Percentiles rank a stretch among this genome's conserved stretches.
Conservation (phyloP, 768 basidiomycete genomes). For the Termitomyces eurrhizus region DNA sequence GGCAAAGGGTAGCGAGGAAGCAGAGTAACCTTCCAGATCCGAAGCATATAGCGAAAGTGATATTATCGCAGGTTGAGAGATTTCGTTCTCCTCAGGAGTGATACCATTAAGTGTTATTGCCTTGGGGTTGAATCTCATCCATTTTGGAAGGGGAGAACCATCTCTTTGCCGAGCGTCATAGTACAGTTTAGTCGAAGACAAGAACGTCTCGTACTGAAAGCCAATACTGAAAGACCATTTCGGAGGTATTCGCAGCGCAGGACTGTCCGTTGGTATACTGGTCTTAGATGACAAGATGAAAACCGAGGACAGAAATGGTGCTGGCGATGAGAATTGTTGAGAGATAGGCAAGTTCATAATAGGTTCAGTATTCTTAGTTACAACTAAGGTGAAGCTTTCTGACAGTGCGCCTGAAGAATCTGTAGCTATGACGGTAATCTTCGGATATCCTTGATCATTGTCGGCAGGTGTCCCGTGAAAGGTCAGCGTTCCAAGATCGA, state of each 20-base stretch:
- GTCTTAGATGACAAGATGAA: constrained; percentile 61
- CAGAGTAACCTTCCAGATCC: constrained; percentile 70
- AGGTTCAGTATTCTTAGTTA: constrained; percentile 52
- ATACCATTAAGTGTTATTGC: constrained; percentile 78
- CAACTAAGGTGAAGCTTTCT: constrained; percentile 52
- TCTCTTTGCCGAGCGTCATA: constrained; percentile 65
- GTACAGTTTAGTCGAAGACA: constrained; percentile 41
- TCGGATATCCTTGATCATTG: constrained; percentile 57
- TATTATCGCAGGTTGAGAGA: constrained; percentile 38
- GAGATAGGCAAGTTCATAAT: constrained; percentile 48
- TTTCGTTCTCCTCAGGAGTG: constrained; percentile 46
- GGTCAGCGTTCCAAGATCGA: constrained; percentile 54
- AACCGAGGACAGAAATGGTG: constrained; percentile 72
- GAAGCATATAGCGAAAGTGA: constrained; percentile 63
- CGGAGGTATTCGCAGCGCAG: constrained; percentile 69
- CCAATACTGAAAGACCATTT: constrained; percentile 92
- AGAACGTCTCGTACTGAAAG: constrained; percentile 63
- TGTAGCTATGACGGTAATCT: constrained; percentile 60
- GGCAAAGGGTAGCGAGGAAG: constrained; percentile 54
- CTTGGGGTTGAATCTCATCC: constrained; percentile 67
- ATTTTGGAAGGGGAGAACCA: constrained; percentile 68
- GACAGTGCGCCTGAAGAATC: constrained; percentile 49
- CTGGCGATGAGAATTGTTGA: constrained; percentile 57
- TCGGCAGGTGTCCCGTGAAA: constrained; percentile 68
- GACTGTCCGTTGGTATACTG: constrained; percentile 45